A percentile compares a stretch with the other conserved stretches of the same genome.
Evolutionary conservation across 345 rosid species (phyloP).

Genomic region (Boechera divaricarpa): DNA sequence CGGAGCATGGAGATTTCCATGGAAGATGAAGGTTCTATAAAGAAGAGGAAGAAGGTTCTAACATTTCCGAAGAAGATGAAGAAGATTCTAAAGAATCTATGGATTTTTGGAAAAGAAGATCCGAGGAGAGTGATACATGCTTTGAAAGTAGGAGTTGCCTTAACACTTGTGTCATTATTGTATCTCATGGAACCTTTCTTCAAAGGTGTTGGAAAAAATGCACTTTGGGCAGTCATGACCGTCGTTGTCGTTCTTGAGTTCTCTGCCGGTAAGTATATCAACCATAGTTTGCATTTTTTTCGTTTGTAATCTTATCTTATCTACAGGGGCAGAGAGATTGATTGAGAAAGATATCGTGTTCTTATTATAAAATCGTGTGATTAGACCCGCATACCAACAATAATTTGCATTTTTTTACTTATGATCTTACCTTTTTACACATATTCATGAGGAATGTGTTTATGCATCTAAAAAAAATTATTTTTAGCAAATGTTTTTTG

Average conservation of each 20-base stretch:
- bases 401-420: not conserved
- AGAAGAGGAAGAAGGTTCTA: constrained; percentile 31
- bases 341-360: not conserved
- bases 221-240: constrained; percentile 91
- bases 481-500: not conserved
- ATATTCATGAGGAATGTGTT: not conserved
- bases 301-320: constrained; percentile 23
- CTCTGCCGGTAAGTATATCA: constrained; percentile 61
- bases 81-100: constrained; percentile 28
- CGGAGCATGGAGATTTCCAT: constrained; percentile 41
- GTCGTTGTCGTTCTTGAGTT: constrained; percentile 89
- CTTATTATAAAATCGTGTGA: not conserved
- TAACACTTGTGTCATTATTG: constrained; percentile 72
- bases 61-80: not conserved
- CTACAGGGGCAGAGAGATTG: not conserved
- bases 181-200: constrained; percentile 71
- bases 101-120: constrained; percentile 71
- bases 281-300: not conserved
- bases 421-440: not conserved
- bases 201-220: constrained; percentile 61
- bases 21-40: constrained; percentile 25
- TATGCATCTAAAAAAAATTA: not conserved
- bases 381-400: not conserved
- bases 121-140: constrained; percentile 76
- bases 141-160: constrained; percentile 74